Evolutionary conservation across 2,329 filamentous ascomycete species (phyloP).

Genomic region (Ploettnerulaceae sp.): DNA sequence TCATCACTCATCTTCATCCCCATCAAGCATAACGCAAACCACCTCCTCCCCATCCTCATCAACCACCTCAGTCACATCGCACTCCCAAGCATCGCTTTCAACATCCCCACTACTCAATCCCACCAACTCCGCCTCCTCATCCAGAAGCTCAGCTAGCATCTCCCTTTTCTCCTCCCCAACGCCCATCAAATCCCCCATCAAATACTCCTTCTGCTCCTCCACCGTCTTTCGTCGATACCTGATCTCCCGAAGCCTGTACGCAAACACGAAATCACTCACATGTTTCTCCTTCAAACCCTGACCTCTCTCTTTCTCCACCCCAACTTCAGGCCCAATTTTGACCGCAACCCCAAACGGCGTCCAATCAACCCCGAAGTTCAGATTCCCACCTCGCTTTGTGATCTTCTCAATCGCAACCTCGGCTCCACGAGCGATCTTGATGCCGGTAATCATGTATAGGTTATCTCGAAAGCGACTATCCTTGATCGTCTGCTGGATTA

Average conservation of each 20-base stretch:
- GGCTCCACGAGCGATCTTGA: conserved; percentile 17
- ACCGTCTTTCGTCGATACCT: conserved; percentile 8
- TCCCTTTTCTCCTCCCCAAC: background rate
- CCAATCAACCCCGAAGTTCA: conserved; percentile 13
- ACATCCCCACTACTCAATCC: conserved; percentile 7
- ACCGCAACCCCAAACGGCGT: conserved; percentile 12
- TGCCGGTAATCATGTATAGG: conserved; percentile 16
- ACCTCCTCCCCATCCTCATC: conserved; percentile 15
- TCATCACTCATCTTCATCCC: conserved; percentile 4
- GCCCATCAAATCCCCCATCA: conserved; percentile 12
- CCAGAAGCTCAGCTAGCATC: background rate
- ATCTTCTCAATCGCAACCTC: conserved; percentile 10
- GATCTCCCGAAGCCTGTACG: conserved; percentile 18
- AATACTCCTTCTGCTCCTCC: conserved; percentile 11
- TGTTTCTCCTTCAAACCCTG: conserved; percentile 5
- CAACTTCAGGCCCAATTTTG: conserved; percentile 12
- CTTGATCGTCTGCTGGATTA: conserved; percentile 8
- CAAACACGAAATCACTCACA: conserved; percentile 15
- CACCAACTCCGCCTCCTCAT: conserved; percentile 7
- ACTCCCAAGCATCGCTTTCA: conserved; percentile 2
- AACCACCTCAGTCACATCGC: conserved; percentile 1
- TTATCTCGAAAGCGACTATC: conserved; percentile 9
- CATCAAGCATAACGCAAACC: conserved; percentile 5
- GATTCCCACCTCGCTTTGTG: conserved; percentile 6
- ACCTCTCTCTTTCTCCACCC: background rate